Percentiles rank a stretch among this genome's conserved stretches.
Conservation (phyloP, 176 grass and related monocot species). For the Musa schizocarpa region DNA sequence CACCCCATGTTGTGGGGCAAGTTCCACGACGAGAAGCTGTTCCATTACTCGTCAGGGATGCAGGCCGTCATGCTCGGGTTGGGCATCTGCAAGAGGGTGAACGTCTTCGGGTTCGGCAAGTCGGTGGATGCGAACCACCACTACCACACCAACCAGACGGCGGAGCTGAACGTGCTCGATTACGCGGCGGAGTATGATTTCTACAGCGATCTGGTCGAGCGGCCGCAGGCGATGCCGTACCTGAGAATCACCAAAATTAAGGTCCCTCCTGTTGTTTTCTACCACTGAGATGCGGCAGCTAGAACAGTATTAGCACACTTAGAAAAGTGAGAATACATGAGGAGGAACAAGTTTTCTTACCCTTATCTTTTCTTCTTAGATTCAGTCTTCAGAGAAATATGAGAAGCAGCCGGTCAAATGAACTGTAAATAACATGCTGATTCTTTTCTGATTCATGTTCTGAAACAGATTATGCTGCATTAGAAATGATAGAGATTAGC, state of each 20-base stretch:
- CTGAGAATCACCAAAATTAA: conserved; percentile 24
- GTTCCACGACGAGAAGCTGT: conserved; percentile 55
- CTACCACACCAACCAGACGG: conserved; percentile 64
- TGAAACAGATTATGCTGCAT: too few relatives aligned
- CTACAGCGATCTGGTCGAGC: conserved; percentile 49
- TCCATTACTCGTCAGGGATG: conserved; percentile 82
- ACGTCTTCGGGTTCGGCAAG: conserved; percentile 73
- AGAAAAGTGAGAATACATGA: background rate
- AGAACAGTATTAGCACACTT: background rate
- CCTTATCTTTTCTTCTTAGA: too few relatives aligned
- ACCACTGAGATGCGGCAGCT: conserved; percentile 3
- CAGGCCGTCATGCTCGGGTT: conserved; percentile 60
- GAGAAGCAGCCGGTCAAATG: too few relatives aligned
- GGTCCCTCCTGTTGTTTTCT: conserved; percentile 24
- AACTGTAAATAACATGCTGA: too few relatives aligned
- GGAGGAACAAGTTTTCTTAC: too few relatives aligned
- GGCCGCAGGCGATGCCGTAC: conserved; percentile 54
- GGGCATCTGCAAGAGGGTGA: conserved; percentile 46
- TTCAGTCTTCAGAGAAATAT: too few relatives aligned
- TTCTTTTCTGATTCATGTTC: too few relatives aligned
- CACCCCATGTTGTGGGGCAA: conserved; percentile 33
- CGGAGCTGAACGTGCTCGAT: conserved; percentile 72
- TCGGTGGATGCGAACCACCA: conserved; percentile 51
- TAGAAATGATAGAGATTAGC: too few relatives aligned
- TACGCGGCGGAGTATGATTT: conserved; percentile 82